Base-by-base conservation (phyloP, 2,329 filamentous ascomycete species). In the Aureobasidium sp. region DNA sequence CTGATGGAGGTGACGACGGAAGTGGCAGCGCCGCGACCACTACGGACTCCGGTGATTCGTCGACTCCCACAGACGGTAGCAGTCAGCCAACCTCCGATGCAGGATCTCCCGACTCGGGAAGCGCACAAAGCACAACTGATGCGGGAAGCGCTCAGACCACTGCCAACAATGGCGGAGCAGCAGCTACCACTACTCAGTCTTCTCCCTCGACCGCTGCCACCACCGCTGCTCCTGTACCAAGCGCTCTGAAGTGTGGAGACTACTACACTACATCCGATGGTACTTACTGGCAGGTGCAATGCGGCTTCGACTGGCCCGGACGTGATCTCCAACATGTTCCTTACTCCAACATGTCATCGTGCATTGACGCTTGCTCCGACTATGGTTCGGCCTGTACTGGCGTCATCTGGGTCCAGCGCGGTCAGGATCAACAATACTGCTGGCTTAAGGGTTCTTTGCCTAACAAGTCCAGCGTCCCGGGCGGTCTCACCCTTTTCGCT, bases 401-500 rank as follows among this genome's bases (percentile, higher is more conserved):
- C 6, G 40, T 47, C 12, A 39, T 54, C 22, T 54, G 51, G 51
- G 51, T 54, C 6, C 40, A 54, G n/a, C 25, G 40, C n/a, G 51
- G 51, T 19, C 39, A 45, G 11, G 51, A 54, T 17, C 21, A 34
- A 25, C 51, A 54, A 16, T 29, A 54, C 21, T 54, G 51, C 21
- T 54, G 41, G 38, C 40, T 47, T 21, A 54, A 54, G 34, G 39
- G 40, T 4, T 25, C 30, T 3, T 30, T 37, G 3, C 16, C 34
- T 6, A 37, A 24, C 19, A 45, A 47, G 11, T 40, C 40, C 17
- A 47, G 25, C 12, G 19, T 54, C 22, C 38, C 51, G 12, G 29
- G 40, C 2, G 51, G 51, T 11, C 35, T 54, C 7, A 45, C 22
- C 12, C 32, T 44, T 14, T 54, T 54, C 27, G 39, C 51, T 17